Base-by-base conservation (phyloP, 1,284 basidiomycete genomes). In the Marasmius fiardii region DNA sequence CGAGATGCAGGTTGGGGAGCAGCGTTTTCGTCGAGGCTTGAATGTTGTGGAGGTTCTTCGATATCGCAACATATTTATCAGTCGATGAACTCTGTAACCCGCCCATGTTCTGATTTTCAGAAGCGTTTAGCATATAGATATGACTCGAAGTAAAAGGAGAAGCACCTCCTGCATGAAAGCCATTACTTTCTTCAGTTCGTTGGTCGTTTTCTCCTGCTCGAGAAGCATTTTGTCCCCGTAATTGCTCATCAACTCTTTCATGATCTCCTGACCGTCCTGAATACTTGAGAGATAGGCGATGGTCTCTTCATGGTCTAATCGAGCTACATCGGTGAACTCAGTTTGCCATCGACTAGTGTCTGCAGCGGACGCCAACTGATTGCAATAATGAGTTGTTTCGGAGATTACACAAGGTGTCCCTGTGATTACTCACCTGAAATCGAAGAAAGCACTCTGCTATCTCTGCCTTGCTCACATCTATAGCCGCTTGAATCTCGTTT, bases 341-440 rank as follows among this genome's bases (percentile, higher is more conserved):
- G 60, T 58, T 60, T 80, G 78, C 81, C 80, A 82, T 16, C 64
- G 62, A 35, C 71, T 74, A 7, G 76, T 70, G 41, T 76, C 74
- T 14, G 76, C 61, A 28, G 72, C 69, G 11, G 78, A 74, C 18
- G 65, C 66, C 34, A 82, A 61, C 77, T 81, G 39, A 11, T 39
- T 37, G 12, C 34, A 50, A 16, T 53, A 31, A 49, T 43, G 18
- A 44, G 18, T 16, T n/a, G 2, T n/a, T n/a, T 20, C 33, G 41
- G 33, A 50, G 18, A 20, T 16, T 21, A 12, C 10, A 21, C 16
- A 26, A 43, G n/a, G 16, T n/a, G n/a, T 57, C 61, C 47, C 60
- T 58, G 34, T 58, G 61, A 31, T 55, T 60, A 14, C 51, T 54
- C 44, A 63, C 44, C 1, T 52, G 35, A 58, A 64, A 50, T 57